Evolutionary conservation across 2,329 filamentous ascomycete species (phyloP), one percentile per base, ranked within the genome.

Genomic region (Aspergillus sp.): DNA sequence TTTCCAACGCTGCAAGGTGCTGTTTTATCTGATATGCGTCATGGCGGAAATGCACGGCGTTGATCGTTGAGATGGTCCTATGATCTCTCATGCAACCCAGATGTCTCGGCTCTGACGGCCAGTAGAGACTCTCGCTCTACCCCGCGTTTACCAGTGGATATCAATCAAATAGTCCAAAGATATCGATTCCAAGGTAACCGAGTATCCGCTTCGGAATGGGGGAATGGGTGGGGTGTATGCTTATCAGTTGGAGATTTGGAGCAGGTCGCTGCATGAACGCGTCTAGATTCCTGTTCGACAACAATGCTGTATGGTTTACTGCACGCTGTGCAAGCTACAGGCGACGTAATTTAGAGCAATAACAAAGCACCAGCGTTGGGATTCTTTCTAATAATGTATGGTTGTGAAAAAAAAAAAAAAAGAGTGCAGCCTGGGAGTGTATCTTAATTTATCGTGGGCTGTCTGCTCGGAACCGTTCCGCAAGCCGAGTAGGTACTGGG

Each of bases 381-480:
- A 5, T 24, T 6, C n/a, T 44, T 15, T 15, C 22, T 24, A 24
- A 13, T 24, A 9, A 13, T 24, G 42, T 12, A 7, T n/a, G 4
- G n/a, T n/a, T n/a, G n/a, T n/a, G n/a, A n/a, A n/a, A n/a, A n/a
- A n/a, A n/a, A n/a, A n/a, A 13, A 24, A 13, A 22, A 8, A 30
- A 30, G 8, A 30, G 26, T 11, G 26, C 9, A 30, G 26, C 9
- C 26, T 30, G 9, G 26, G 26, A 30, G 26, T 30, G 11, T 30
- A 30, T 30, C 26, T 30, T 11, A 9, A 11, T 30, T 30, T 4
- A 39, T 39, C 17, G 2, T 15, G 36, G 36, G 17, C 2, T 18
- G 17, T 11, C 30, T 47, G n/a, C 51, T 53, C 51, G 51, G 51
- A 53, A 47, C 39, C n/a, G 5, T 53, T 53, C 51, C 51, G 51